Evolutionary conservation across 2,329 filamentous ascomycete species (phyloP), one percentile per base, ranked within the genome.

Genomic region (Diaporthe vexans): DNA sequence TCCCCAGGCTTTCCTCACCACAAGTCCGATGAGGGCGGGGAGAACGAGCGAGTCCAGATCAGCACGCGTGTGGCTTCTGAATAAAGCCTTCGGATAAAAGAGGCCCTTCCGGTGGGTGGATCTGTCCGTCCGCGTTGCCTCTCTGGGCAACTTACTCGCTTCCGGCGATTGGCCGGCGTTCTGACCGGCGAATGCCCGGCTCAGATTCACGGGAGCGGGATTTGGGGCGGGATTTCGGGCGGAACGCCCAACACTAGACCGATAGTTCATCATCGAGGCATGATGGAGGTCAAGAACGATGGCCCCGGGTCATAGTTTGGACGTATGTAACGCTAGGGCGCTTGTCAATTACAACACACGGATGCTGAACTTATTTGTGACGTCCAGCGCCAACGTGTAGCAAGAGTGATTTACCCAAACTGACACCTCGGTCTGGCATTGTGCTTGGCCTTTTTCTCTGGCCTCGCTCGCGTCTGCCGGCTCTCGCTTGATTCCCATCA

Each of bases 91-190:
- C 40, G 59, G 59, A 21, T 65, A 21, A 48, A 43, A 43, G 10
- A 17, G 4, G n/a, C 63, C 33, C 63, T 43, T 35, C 48, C 63
- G n/a, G 8, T 68, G 48, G 46, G 46, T 67, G 63, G 33, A 68
- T 19, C 17, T 43, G n/a, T 24, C 15, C 29, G 37, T 19, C 46
- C 46, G 21, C 29, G 29, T 15, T 15, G 29, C 15, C 29, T 40
- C 13, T 52, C 13, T 48, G 46, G 46, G 21, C 37, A 51, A 24
- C 63, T 54, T 68, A 40, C n/a, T 68, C 29, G 29, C 63, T 15
- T 6, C 33, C 29, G 29, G 61, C 46, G 21, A 35, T 51, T 48
- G 61, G 11, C 59, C 40, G 59, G 59, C 24, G 40, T 43, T 43
- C 43, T 48, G 43, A 33, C 40, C 40, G 59, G 40, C 24, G 59